Evolutionary conservation across 75 land plant species (phyloP).

Genomic region (Sequoiadendron giganteum): DNA sequence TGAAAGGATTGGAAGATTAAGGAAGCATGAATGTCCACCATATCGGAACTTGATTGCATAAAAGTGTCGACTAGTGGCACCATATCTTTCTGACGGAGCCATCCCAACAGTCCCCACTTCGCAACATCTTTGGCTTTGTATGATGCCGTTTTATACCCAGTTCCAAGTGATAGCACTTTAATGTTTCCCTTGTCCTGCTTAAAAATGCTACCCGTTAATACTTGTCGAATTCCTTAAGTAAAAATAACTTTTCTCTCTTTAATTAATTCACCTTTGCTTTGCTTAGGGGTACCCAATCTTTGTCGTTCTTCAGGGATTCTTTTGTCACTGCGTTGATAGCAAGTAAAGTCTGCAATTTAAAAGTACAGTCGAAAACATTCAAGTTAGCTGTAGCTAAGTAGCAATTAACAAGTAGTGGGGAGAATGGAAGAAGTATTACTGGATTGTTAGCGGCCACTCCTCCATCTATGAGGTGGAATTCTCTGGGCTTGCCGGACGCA

Average conservation of each 20-base stretch:
- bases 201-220: too few species aligned
- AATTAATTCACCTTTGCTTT: background rate
- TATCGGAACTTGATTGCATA: conserved; percentile 22
- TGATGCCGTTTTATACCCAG: background rate
- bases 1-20: conserved; percentile 6
- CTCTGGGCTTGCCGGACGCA: too few species aligned
- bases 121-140: conserved; percentile 25
- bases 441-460: too few species aligned
- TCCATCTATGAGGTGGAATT: too few species aligned
- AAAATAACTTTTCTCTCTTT: too few species aligned
- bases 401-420: too few species aligned
- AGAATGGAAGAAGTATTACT: too few species aligned
- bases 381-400: too few species aligned
- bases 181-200: conserved; percentile 17
- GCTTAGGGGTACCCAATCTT: background rate
- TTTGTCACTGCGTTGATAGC: background rate
- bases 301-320: background rate
- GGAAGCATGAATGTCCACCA: conserved; percentile 27
- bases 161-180: conserved; percentile 35
- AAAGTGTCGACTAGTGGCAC: conserved; percentile 17
- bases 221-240: too few species aligned
- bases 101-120: conserved; percentile 23
- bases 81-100: conserved; percentile 3
- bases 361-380: too few species aligned
- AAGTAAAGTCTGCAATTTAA: background rate